These are phyloP conservation scores for Plasmodium billcollinsi DNA, from an alignment of 169 alveolate species.

Conservation along the genomic window DNA sequence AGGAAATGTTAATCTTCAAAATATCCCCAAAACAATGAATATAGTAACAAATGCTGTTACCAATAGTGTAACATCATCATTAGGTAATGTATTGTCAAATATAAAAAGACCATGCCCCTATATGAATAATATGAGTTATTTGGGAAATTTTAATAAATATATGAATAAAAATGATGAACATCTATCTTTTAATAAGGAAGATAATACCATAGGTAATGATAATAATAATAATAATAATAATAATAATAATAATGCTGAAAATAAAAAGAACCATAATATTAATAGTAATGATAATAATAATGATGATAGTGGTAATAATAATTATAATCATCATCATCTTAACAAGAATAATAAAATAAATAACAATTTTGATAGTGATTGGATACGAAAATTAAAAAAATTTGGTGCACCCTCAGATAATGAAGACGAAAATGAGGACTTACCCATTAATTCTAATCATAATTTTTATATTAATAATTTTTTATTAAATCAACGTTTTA, in stretches of 20 bases:
- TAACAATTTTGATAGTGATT: neutral
- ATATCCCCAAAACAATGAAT: no score
- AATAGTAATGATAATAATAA: neutral
- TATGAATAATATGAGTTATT: conserved; percentile 6
- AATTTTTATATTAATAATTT: conserved; percentile 10
- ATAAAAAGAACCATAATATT: neutral
- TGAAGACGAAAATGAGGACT: conserved; percentile 1
- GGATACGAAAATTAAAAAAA: conserved; percentile 4
- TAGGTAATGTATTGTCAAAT: no score
- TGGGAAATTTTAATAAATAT: neutral
- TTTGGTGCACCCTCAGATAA: neutral
- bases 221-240: neutral
- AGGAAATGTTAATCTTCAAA: no score
- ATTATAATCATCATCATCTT: neutral
- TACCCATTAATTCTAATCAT: conserved; percentile 8
- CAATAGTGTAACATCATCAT: no score
- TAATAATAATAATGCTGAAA: neutral
- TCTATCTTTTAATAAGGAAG: neutral
- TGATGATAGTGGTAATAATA: neutral
- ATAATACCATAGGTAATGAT: neutral
- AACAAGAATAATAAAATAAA: neutral
- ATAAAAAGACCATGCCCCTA: neutral
- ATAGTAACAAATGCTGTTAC: no score
- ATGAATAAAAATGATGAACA: neutral
- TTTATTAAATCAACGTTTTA: neutral